Percentiles rank a stretch among this genome's conserved stretches.
phyloP scores from a whole-genome alignment of 2,329 filamentous ascomycete genomes.

The Aspergillus fumigatus region DNA sequence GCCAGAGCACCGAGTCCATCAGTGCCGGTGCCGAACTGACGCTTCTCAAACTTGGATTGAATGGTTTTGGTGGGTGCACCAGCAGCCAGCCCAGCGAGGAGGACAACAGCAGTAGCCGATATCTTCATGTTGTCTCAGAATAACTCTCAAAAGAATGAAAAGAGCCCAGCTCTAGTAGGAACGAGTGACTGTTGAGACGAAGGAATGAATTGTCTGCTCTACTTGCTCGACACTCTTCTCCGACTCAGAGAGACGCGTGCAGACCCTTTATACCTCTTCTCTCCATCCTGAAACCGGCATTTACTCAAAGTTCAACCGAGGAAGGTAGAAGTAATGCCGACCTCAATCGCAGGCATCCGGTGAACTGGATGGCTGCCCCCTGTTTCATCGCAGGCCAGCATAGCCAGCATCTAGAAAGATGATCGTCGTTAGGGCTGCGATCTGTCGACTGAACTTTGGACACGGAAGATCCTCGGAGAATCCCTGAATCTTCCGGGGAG shows the following conservation, averaged over 20 bases:
- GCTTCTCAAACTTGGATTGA: slow-evolving; percentile 11
- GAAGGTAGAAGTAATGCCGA: background rate
- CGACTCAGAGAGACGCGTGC: no score
- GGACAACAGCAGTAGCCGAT: slow-evolving; percentile 16
- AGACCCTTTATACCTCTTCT: background rate
- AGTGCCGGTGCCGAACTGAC: slow-evolving; percentile 12
- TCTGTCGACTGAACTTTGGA: background rate
- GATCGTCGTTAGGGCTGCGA: background rate
- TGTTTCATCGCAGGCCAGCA: background rate
- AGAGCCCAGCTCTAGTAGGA: slow-evolving; percentile 16
- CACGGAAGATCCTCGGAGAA: background rate
- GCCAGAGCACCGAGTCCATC: slow-evolving; percentile 9
- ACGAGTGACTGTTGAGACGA: background rate
- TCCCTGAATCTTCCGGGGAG: background rate
- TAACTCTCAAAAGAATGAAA: background rate
- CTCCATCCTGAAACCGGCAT: background rate
- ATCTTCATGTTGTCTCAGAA: slow-evolving; percentile 19
- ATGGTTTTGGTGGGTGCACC: slow-evolving; percentile 16
- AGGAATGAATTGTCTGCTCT: background rate
- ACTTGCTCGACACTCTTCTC: no score
- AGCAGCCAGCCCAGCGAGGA: slow-evolving; percentile 19
- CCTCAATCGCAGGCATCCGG: background rate
- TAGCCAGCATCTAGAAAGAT: background rate
- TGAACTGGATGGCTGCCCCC: background rate
- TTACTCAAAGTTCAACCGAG: background rate